Percentiles rank a stretch among this genome's conserved stretches.
Evolutionary conservation across 192 early-diverging fungal genomes (phyloP).

Genomic region (Linnemannia exigua): DNA sequence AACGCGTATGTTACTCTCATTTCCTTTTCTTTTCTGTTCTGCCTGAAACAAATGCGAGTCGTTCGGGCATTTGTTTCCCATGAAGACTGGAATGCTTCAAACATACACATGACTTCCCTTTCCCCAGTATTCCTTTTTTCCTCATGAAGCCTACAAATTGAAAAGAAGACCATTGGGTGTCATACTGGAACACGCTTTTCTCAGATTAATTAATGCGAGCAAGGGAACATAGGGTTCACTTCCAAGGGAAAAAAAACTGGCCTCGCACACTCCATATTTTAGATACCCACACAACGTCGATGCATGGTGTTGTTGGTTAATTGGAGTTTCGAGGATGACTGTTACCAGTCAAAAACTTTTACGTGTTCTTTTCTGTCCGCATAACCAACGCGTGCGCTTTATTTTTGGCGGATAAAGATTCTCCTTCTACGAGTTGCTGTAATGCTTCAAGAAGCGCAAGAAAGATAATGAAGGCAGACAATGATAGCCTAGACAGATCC

Average conservation of each 20-base stretch:
- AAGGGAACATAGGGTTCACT: background rate
- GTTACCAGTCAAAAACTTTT: background rate
- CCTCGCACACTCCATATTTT: background rate
- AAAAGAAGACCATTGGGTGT: background rate
- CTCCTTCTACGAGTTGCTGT: no score
- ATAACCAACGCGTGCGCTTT: background rate
- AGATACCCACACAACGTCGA: background rate
- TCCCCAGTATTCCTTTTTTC: constrained; percentile 1
- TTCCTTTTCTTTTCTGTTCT: no score
- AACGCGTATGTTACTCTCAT: no score
- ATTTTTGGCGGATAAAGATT: no score
- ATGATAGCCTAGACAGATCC: no score
- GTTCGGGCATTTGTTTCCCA: background rate
- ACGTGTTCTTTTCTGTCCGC: background rate
- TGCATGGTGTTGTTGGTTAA: background rate
- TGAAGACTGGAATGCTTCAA: background rate
- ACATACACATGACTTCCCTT: background rate
- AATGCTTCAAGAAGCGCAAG: no score
- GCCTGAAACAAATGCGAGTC: background rate
- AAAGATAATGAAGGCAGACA: no score
- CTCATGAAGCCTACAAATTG: background rate
- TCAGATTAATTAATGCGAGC: background rate
- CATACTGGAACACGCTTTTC: background rate
- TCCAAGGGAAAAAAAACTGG: background rate
- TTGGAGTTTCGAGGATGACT: background rate